phyloP scores from a whole-genome alignment of 2,329 filamentous ascomycete genomes.

The Aspergillus viridinutans region DNA sequence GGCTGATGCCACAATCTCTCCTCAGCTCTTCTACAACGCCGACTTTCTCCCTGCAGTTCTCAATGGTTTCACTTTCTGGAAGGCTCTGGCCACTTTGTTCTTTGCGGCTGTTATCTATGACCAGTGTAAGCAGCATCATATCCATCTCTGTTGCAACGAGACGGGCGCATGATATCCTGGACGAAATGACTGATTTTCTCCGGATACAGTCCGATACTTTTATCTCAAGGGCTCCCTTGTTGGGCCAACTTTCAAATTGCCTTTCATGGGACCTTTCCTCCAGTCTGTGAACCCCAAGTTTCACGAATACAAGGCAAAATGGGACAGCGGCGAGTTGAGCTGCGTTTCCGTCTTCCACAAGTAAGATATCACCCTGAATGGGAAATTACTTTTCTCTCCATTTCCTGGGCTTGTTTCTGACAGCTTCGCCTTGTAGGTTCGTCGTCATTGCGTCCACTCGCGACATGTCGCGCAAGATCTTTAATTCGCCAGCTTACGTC shows the following conservation, averaged over 20 bases:
- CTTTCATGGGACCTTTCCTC: slow-evolving; percentile 93
- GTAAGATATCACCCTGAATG: slow-evolving; percentile 49
- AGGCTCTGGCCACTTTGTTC: slow-evolving; percentile 66
- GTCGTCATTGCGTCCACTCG: slow-evolving; percentile 94
- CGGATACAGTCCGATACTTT: slow-evolving; percentile 64
- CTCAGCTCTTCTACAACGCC: slow-evolving; percentile 46
- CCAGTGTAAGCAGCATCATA: slow-evolving; percentile 63
- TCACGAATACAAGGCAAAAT: slow-evolving; percentile 85
- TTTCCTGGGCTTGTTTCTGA: background rate
- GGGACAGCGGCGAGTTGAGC: slow-evolving; percentile 84
- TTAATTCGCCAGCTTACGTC: slow-evolving; percentile 87
- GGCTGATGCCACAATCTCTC: slow-evolving; percentile 58
- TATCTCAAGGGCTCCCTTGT: slow-evolving; percentile 70
- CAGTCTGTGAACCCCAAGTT: slow-evolving; percentile 90
- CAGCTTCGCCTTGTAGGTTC: slow-evolving; percentile 56
- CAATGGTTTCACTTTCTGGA: slow-evolving; percentile 59
- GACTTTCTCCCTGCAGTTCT: slow-evolving; percentile 53
- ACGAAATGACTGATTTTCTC: slow-evolving; percentile 1
- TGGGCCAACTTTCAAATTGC: slow-evolving; percentile 70
- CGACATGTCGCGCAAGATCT: slow-evolving; percentile 92
- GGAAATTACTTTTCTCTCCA: background rate
- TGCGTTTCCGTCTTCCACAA: slow-evolving; percentile 99
- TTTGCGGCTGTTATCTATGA: slow-evolving; percentile 75
- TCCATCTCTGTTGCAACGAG: background rate
- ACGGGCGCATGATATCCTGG: background rate